phyloP scores from a whole-genome alignment of 495 filamentous ascomycete species.

The Xylaria venustula region DNA sequence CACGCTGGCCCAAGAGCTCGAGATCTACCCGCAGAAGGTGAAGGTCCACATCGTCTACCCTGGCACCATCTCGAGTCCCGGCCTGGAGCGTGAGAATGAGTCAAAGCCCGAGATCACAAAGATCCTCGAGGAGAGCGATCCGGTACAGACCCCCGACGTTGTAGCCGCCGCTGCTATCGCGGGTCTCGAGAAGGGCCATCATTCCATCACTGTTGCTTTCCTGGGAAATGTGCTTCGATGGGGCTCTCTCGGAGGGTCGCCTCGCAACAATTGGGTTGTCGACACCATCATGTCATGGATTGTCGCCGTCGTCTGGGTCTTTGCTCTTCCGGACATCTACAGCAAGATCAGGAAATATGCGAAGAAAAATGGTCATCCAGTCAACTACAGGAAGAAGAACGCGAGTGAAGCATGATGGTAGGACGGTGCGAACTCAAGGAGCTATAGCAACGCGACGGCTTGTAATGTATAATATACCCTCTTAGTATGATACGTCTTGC shows the following conservation, averaged over 20 bases:
- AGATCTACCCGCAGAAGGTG: conserved; percentile 73
- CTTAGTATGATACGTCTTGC: not conserved
- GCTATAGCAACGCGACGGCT: not conserved
- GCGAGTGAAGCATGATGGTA: not conserved
- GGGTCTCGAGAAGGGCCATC: conserved; percentile 77
- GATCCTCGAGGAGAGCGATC: conserved; percentile 78
- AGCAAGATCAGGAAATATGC: conserved; percentile 57
- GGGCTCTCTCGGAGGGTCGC: conserved; percentile 53
- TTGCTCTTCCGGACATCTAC: conserved; percentile 59
- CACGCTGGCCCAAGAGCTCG: conserved; percentile 76
- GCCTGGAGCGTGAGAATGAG: conserved; percentile 73
- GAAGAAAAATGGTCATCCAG: conserved; percentile 57
- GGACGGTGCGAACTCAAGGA: not conserved
- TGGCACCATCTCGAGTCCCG: conserved; percentile 74
- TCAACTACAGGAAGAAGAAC: conserved; percentile 31
- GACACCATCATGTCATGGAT: conserved; percentile 63
- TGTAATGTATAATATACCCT: conserved; percentile 1
- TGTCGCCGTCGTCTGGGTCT: conserved; percentile 56
- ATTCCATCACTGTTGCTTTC: conserved; percentile 70
- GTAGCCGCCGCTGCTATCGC: conserved; percentile 69
- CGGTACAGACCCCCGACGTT: conserved; percentile 71
- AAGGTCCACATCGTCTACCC: conserved; percentile 83
- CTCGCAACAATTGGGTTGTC: conserved; percentile 56
- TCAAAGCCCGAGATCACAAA: conserved; percentile 80
- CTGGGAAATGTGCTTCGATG: conserved; percentile 68